Conservation (phyloP, 805 yeast genomes). For the Nematodospora valgi region DNA sequence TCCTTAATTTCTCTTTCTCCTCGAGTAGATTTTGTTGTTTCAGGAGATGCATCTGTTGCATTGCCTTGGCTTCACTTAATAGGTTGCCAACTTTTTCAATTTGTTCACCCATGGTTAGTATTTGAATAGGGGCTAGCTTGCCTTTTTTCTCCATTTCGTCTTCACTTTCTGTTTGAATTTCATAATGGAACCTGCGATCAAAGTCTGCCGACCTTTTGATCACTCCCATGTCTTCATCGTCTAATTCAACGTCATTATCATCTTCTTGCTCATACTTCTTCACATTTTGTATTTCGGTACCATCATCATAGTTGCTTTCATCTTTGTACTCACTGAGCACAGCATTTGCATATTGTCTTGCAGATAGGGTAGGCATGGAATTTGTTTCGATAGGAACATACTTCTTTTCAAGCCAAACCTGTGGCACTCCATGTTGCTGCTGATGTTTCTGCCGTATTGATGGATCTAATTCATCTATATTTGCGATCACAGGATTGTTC, state of each 20-base stretch:
- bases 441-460: background rate
- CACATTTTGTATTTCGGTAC: constrained; percentile 7
- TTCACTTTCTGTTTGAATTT: constrained; percentile 8
- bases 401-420: constrained; percentile 2
- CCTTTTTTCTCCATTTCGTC: constrained; percentile 5
- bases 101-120: constrained; percentile 2
- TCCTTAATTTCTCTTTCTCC: background rate
- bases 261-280: constrained; percentile 3
- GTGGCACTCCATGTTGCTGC: background rate
- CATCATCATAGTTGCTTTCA: constrained; percentile 11
- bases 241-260: constrained; percentile 10
- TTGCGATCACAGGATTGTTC: constrained; percentile 16
- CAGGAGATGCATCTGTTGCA: background rate
- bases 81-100: background rate
- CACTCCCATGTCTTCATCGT: constrained; percentile 7
- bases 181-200: constrained; percentile 2
- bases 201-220: constrained; percentile 6
- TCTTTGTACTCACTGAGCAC: constrained; percentile 10
- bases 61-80: background rate
- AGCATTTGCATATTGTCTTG: constrained; percentile 6
- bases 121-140: background rate
- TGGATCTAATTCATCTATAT: constrained; percentile 6
- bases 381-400: constrained; percentile 11
- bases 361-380: background rate
- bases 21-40: background rate